A percentile compares a stretch with the other conserved stretches of the same genome.
These are phyloP conservation scores for Rhizopogon vesiculosus DNA, from an alignment of 768 basidiomycete genomes.

Conservation along the genomic window DNA sequence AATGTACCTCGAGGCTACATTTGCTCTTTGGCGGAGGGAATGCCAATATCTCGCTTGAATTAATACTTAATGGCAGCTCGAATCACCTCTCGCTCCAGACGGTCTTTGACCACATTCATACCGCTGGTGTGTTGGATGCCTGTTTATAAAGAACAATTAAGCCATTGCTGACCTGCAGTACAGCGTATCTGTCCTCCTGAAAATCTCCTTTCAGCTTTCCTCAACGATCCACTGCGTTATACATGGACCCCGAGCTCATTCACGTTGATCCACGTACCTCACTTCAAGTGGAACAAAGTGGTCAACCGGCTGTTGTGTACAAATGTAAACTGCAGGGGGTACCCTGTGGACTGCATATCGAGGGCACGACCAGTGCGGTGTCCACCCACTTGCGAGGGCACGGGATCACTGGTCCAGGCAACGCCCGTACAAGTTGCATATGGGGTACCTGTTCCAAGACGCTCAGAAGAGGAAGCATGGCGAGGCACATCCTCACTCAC, in stretches of 20 bases:
- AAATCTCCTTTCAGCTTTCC: no score
- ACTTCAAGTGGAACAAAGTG: not conserved
- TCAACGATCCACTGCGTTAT: no score
- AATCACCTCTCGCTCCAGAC: not conserved
- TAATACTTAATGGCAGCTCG: no score
- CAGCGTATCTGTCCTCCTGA: no score
- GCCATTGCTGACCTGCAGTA: no score
- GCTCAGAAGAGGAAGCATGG: not conserved
- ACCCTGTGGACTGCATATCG: not conserved
- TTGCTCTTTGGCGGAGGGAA: not conserved
- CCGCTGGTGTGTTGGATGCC: no score
- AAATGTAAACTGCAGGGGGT: not conserved
- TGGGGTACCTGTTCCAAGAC: not conserved
- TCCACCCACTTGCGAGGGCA: constrained; percentile 3
- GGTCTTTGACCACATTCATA: no score
- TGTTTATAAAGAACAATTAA: no score
- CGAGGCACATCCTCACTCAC: constrained; percentile 5
- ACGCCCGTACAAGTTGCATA: not conserved
- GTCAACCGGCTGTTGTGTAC: not conserved
- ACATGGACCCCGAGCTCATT: not conserved
- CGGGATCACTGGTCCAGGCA: not conserved
- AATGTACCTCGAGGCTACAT: no score
- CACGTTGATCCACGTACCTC: not conserved
- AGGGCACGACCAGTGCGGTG: not conserved
- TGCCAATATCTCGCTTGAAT: not conserved